Conservation (phyloP, 2,329 filamentous ascomycete species). For the Podosphaera xanthii region DNA sequence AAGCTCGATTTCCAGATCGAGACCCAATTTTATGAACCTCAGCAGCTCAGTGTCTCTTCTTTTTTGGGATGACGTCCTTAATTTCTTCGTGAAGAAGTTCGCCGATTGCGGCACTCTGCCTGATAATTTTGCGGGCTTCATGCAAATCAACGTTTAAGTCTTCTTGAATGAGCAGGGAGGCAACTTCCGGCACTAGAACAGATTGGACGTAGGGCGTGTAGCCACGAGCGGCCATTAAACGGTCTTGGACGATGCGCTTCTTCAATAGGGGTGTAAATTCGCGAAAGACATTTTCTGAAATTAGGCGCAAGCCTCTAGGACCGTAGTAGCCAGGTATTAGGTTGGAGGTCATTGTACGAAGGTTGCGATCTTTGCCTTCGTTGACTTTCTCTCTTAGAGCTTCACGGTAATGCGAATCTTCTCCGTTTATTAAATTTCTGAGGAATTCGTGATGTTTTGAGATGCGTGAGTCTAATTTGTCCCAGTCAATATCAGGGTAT, state of each 20-base stretch:
- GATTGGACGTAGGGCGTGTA: constrained; percentile 46
- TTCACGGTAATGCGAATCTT: constrained; percentile 35
- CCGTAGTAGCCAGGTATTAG: constrained; percentile 69
- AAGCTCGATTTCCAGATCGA: too few species aligned
- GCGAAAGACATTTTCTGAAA: constrained; percentile 46
- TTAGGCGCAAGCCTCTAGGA: constrained; percentile 42
- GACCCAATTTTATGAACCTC: too few species aligned
- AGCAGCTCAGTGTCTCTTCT: too few species aligned
- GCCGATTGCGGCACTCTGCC: constrained; percentile 18
- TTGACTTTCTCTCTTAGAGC: constrained; percentile 30
- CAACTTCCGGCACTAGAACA: constrained; percentile 54
- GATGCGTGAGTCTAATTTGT: constrained; percentile 33
- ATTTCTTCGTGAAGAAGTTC: constrained; percentile 14
- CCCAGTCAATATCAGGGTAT: constrained; percentile 56
- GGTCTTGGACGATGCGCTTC: constrained; percentile 36
- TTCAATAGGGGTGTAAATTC: constrained; percentile 37
- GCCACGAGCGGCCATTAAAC: constrained; percentile 41
- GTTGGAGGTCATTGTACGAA: constrained; percentile 27
- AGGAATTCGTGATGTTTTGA: constrained; percentile 30
- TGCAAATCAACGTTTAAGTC: constrained; percentile 27
- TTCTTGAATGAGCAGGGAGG: constrained; percentile 30
- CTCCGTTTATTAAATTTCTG: constrained; percentile 30
- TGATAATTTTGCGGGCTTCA: constrained; percentile 14
- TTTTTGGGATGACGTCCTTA: constrained; percentile 41
- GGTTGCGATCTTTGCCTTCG: constrained; percentile 33